phyloP scores from a whole-genome alignment of 1,284 basidiomycete species.

The Leccinum pachyderme region DNA sequence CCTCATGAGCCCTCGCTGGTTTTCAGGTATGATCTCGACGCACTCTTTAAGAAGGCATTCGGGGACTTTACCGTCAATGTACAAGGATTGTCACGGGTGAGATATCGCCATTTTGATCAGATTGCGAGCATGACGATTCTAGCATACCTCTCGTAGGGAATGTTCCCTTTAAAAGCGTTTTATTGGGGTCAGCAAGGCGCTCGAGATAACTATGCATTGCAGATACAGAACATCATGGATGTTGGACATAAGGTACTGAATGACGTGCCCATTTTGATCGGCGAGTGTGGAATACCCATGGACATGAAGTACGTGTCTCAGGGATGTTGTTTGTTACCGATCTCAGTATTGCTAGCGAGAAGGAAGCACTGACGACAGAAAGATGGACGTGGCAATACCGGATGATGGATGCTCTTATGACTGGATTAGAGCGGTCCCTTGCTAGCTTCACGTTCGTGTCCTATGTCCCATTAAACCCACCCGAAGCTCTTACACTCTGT shows the following conservation, averaged over 20 bases:
- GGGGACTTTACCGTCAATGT: constrained; percentile 87
- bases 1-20: not conserved
- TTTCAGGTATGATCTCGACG: constrained; percentile 86
- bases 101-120: constrained; percentile 18
- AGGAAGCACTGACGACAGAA: constrained; percentile 68
- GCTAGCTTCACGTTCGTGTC: constrained; percentile 77
- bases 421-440: constrained; percentile 68
- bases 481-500: not conserved
- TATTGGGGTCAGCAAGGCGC: constrained; percentile 86
- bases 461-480: not conserved
- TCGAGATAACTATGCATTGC: constrained; percentile 77
- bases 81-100: constrained; percentile 80
- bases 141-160: constrained; percentile 57
- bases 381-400: constrained; percentile 79
- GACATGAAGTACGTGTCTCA: constrained; percentile 77
- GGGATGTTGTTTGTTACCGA: not conserved
- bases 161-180: constrained; percentile 76
- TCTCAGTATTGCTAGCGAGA: constrained; percentile 46
- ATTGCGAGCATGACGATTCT: too few relatives aligned
- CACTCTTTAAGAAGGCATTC: constrained; percentile 79
- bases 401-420: constrained; percentile 90
- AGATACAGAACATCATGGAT: constrained; percentile 79
- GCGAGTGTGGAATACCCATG: constrained; percentile 92
- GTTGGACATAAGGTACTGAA: constrained; percentile 66
- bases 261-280: constrained; percentile 79